These are phyloP conservation scores for Vanderwaltozyma yarrowii DNA, from an alignment of 805 yeast genomes.

Conservation along the genomic window DNA sequence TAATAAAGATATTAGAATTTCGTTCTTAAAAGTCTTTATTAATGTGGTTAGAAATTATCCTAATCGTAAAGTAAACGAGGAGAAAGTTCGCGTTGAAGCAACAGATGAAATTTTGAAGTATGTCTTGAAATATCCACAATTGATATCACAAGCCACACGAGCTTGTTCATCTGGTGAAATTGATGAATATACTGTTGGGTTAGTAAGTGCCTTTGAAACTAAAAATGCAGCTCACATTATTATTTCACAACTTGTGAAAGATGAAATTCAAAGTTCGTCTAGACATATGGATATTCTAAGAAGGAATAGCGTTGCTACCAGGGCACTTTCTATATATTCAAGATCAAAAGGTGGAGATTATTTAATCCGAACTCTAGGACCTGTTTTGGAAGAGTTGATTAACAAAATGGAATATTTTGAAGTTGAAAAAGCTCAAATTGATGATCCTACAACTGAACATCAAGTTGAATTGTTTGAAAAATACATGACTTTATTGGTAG, in stretches of 20 bases:
- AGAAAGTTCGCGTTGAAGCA: constrained; percentile 19
- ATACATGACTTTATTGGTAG: constrained; percentile 47
- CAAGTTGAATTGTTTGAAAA: constrained; percentile 42
- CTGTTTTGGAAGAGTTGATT: constrained; percentile 45
- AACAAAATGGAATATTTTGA: constrained; percentile 48
- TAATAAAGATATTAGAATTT: constrained; percentile 51
- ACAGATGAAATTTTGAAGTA: constrained; percentile 23
- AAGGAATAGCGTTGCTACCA: constrained; percentile 73
- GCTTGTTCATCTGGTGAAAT: constrained; percentile 61
- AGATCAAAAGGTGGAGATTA: constrained; percentile 56
- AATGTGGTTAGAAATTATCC: constrained; percentile 40
- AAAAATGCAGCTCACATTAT: constrained; percentile 36
- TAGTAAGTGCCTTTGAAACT: constrained; percentile 44
- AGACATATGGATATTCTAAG: constrained; percentile 67
- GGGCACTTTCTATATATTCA: constrained; percentile 62
- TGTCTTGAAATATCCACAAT: constrained; percentile 31
- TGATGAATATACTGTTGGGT: constrained; percentile 57
- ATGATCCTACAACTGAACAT: constrained; percentile 31
- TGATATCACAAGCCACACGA: constrained; percentile 44
- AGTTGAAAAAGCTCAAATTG: constrained; percentile 41
- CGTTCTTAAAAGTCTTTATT: constrained; percentile 70
- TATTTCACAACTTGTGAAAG: constrained; percentile 44
- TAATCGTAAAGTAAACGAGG: constrained; percentile 18
- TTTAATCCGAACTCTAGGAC: constrained; percentile 41
- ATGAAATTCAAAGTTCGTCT: constrained; percentile 51